Evolutionary conservation across 805 yeast genomes (phyloP), one percentile per base, ranked within the genome.

Genomic region (Metschnikowia dekortorum): DNA sequence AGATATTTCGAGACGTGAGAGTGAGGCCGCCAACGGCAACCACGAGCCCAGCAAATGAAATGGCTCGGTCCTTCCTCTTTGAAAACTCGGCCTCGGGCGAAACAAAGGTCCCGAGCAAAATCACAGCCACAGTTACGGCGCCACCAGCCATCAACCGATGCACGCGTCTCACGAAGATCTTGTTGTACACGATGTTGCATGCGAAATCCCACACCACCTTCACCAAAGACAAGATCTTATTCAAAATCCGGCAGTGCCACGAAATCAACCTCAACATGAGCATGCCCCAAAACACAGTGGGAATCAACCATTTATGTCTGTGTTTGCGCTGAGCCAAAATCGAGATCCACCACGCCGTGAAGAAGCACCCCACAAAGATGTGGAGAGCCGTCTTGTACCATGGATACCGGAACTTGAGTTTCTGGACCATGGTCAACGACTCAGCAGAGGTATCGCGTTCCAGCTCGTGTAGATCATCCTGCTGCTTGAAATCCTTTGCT

Each of bases 251-350:
- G 46, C 74, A 67, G 65, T 79, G 75, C 66, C 78, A 75, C 14
- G 83, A 71, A 57, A 80, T 73, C 48, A 81, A 65, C 26, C 85
- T 68, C 22, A 75, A 69, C 76, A 79, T 77, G 30, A 80, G 62
- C 64, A 72, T 66, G 39, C 74, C 69, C 76, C 79, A 81, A 42
- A 81, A 56, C 18, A 81, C 62, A 3, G 84, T 80, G 16, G 84
- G 85, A 52, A 81, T 78, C 58, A 81, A 73, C 85, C 85, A 81
- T 51, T 71, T 56, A 54, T 65, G 78, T 48, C 84, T 67, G 42
- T 75, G 75, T 53, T 74, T 71, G 6, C 73, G 59, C 60, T 79
- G 84, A 46, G 75, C 76, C 30, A 81, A 48, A 50, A 81, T 78
- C 13, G 82, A 74, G 40, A 80, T 60, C 84, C 84, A 81, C 67